These are phyloP conservation scores for Colletotrichum godetiae DNA, from an alignment of 2,329 filamentous ascomycete species.

Conservation along the genomic window DNA sequence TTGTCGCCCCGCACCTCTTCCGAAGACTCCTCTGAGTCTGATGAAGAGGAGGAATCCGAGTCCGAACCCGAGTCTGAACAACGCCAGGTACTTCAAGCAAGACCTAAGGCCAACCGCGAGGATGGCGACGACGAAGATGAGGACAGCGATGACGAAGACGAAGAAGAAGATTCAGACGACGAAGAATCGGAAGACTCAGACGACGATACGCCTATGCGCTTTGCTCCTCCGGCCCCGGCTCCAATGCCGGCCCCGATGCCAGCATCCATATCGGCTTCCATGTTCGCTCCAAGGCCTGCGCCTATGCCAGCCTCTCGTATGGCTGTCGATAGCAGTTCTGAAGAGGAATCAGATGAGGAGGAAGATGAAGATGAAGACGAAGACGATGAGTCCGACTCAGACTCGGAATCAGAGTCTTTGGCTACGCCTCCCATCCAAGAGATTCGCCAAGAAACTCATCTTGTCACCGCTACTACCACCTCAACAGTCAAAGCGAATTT, in stretches of 20 bases:
- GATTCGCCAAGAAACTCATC: constrained; percentile 18
- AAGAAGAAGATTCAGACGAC: not conserved
- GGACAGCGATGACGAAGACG: constrained; percentile 16
- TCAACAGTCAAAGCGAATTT: constrained; percentile 41
- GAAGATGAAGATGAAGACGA: constrained; percentile 36
- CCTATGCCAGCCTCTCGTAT: constrained; percentile 1
- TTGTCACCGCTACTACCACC: not conserved
- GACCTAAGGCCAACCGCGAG: constrained; percentile 1
- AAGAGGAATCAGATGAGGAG: constrained; percentile 25
- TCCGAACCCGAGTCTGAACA: constrained; percentile 10
- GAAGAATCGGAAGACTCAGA: constrained; percentile 10
- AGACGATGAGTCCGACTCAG: constrained; percentile 35
- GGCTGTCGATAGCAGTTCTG: constrained; percentile 18
- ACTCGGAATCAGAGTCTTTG: constrained; percentile 35
- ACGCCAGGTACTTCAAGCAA: not conserved
- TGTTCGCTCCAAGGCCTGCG: not conserved
- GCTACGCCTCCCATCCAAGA: constrained; percentile 29
- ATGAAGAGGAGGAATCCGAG: constrained; percentile 23
- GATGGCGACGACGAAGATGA: constrained; percentile 26
- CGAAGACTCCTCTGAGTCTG: constrained; percentile 37
- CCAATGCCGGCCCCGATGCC: constrained; percentile 29
- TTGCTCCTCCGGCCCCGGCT: constrained; percentile 6
- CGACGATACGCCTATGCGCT: constrained; percentile 23
- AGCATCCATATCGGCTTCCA: not conserved
- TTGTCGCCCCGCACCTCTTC: constrained; percentile 46